Base-by-base conservation (phyloP, 1,139 yeast species). In the Arxiozyma telluris region DNA sequence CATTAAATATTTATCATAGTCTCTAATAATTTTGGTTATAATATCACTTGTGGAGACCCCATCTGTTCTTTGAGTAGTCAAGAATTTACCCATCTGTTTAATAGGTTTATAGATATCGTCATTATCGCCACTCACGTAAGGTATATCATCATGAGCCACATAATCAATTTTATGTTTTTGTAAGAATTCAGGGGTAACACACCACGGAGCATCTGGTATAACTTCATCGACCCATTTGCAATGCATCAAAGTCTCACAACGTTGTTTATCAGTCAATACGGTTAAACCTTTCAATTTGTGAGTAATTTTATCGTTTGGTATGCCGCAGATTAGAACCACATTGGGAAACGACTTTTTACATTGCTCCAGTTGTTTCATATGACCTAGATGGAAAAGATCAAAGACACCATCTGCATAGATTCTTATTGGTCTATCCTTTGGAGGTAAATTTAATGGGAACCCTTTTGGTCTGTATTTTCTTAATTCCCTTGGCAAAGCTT, bases 181-280 rank as follows among this genome's bases (percentile, higher is more conserved):
- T 59, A 93, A 73, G 64, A 93, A 93, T 50, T 86, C 90, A 52
- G 90, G 81, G 2, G 93, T 87, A 38, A 93, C 93, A 64, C 87
- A 81, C 98, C 98, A 93, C 12, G 98, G 98, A 1, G 97, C 96
- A 69, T 87, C 77, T 30, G 93, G 90, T 52, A 93, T 78, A 23
- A 93, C 98, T 68, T 93, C 98, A 68, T 93, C 98, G 25, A 93
- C 98, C 98, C 98, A 93, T 64, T 77, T 82, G 70, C 98, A 93
- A 71, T 93, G 98, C 57, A 78, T 77, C 58, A 93, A 75, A 6
- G 96, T 87, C 60, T 93, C 98, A 62, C 85, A 82, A 58, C 98
- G 80, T 69, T 93, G 98, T 59, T 80, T 74, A 67, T 90, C 98
- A 3, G 87, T 79, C 56, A 93, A 75, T 8, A 93, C 98, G 0